phyloP scores from a whole-genome alignment of 2,329 filamentous ascomycete genomes.

The Camillea tinctor region DNA sequence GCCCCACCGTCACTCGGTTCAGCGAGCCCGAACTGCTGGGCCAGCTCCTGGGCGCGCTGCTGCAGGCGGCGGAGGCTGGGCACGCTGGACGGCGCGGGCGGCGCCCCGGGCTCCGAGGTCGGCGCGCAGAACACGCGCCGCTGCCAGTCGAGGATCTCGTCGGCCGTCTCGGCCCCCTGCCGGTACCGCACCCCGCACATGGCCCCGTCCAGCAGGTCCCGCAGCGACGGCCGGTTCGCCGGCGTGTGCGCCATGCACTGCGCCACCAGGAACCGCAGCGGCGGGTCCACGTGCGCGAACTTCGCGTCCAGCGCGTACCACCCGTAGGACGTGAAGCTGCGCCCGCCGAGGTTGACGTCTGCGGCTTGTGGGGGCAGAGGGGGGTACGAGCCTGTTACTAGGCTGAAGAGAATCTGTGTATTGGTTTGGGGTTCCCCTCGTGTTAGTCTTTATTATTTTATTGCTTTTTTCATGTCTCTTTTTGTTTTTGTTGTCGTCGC shows the following conservation, averaged over 20 bases:
- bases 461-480: no score
- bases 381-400: neutral
- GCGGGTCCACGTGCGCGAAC: neutral
- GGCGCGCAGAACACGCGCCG: neutral
- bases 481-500: neutral
- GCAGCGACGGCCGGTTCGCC: neutral
- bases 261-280: neutral
- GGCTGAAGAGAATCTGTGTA: neutral
- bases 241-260: neutral
- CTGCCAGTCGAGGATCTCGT: neutral
- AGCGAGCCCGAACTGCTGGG: no score
- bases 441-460: no score
- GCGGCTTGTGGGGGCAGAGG: neutral
- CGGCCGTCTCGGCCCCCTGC: neutral
- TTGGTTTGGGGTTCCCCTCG: no score
- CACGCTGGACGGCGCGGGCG: neutral
- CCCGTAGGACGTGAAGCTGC: neutral
- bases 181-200: neutral
- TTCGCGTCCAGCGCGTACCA: neutral
- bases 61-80: neutral
- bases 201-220: neutral
- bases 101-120: neutral
- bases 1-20: no score
- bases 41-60: no score
- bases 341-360: no score